Base-by-base conservation (phyloP, 2,329 filamentous ascomycete species). In the Curvularia sp. region DNA sequence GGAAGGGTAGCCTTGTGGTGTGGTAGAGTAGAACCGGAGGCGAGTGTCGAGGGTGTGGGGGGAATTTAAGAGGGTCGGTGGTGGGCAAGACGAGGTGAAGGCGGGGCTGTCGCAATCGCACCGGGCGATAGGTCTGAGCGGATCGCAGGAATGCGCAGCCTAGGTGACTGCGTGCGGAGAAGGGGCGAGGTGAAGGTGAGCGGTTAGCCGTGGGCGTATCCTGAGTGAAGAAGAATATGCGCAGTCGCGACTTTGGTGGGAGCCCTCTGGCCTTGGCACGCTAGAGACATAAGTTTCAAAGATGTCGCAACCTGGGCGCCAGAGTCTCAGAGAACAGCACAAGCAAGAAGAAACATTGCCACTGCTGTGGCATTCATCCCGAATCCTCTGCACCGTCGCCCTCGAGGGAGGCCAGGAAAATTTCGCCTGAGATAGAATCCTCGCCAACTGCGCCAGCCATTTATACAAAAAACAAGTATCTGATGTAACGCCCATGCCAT, bases 401-500 rank as follows among this genome's bases (percentile, higher is more conserved):
- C 50, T 51, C 47, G 53, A 59, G 31, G 12, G n/a, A 18, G 18
- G 4, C 15, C 20, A 38, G 57, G 43, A 33, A 49, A 28, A 55
- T 50, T 53, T 51, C 54, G 50, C 50, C 56, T 13, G 50, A 57
- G 62, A 64, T 63, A 63, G 67, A 62, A 70, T 72, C 69, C 64
- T 69, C 69, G 46, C 66, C 70, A 62, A 65, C 67, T 61, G 62
- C 56, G 56, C 93, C 92, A 93, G 93, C 88, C 86, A 84, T 88
- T 92, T 91, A 89, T 91, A 97, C 77, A 88, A 80, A 31, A 31
- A 77, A 80, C 88, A 89, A 86, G 83, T 89, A 93, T 94, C 93
- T 88, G 97, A 97, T 97, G 97, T 97, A 93, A 97, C 93, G 97
- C 97, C 91, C 90, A 91, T 96, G 93, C 93, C 94, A 72, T 54